A percentile compares a stretch with the other conserved stretches of the same genome.
Evolutionary conservation across 306 rosid genomes (phyloP).

Genomic region (Corylus avellana): DNA sequence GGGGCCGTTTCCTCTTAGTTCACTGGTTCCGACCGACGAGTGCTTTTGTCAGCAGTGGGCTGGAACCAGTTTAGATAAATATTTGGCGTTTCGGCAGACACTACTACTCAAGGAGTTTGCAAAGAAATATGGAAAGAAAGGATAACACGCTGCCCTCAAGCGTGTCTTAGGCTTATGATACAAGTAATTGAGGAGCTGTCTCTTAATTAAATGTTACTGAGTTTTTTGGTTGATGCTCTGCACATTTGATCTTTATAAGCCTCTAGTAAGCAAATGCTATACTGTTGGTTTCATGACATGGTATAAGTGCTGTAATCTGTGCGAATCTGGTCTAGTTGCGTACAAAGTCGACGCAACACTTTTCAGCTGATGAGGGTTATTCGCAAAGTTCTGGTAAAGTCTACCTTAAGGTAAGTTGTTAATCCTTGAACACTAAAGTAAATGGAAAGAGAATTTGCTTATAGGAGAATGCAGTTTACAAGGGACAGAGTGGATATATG

Average conservation of each 20-base stretch:
- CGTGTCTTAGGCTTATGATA: conserved; percentile 25
- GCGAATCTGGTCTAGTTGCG: conserved; percentile 39
- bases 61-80: conserved; percentile 81
- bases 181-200: conserved; percentile 27
- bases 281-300: conserved; percentile 6
- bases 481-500: background rate
- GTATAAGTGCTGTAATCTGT: conserved; percentile 24
- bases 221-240: conserved; percentile 27
- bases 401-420: conserved; percentile 33
- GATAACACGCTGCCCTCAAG: conserved; percentile 31
- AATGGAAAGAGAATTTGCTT: background rate
- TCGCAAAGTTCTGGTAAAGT: conserved; percentile 22
- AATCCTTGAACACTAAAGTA: conserved; percentile 6
- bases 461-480: background rate
- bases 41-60: conserved; percentile 94
- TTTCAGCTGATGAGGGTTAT: conserved; percentile 16
- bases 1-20: conserved; percentile 94
- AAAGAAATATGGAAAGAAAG: conserved; percentile 67
- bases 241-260: conserved; percentile 7
- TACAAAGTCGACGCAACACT: conserved; percentile 3
- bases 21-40: conserved; percentile 91
- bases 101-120: conserved; percentile 73
- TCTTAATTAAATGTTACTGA: conserved; percentile 15
- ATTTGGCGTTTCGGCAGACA: conserved; percentile 80
- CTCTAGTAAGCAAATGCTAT: conserved; percentile 7